Percentiles rank a stretch among this genome's conserved stretches.
These are phyloP conservation scores for Blastobotrys malaysiensis DNA, from an alignment of 1,139 yeast genomes.

Conservation along the genomic window DNA sequence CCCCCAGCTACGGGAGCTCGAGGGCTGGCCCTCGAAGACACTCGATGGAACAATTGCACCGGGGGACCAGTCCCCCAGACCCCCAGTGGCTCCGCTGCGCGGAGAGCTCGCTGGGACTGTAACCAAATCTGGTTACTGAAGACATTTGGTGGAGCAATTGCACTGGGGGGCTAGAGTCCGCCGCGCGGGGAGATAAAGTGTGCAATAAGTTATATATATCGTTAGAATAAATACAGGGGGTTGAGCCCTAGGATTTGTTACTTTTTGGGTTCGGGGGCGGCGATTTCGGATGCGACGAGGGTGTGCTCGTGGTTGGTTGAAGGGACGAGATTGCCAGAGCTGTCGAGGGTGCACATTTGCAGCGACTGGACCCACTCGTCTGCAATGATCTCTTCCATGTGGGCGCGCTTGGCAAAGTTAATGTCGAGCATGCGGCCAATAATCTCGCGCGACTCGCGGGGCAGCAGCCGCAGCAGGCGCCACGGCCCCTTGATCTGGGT, in stretches of 20 bases:
- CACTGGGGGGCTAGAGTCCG: no score
- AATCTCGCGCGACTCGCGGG: slow-evolving; percentile 77
- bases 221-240: neutral
- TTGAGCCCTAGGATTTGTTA: slow-evolving; percentile 1
- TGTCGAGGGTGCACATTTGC: slow-evolving; percentile 39
- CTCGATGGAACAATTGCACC: no score
- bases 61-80: no score
- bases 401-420: slow-evolving; percentile 63
- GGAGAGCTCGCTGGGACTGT: no score
- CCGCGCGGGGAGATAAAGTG: no score
- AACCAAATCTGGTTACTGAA: no score
- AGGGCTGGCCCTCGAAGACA: no score
- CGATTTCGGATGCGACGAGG: slow-evolving; percentile 45
- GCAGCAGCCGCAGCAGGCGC: slow-evolving; percentile 77
- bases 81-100: no score
- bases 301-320: slow-evolving; percentile 56
- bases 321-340: slow-evolving; percentile 39
- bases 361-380: slow-evolving; percentile 74
- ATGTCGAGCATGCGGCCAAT: slow-evolving; percentile 67
- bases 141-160: no score
- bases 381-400: slow-evolving; percentile 56
- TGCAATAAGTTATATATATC: neutral
- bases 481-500: slow-evolving; percentile 62
- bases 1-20: no score
- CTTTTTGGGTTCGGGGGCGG: slow-evolving; percentile 41